A percentile compares a stretch with the other conserved stretches of the same genome.
Conservation (phyloP, 345 rosid species). For the Salix koriyanagi region DNA sequence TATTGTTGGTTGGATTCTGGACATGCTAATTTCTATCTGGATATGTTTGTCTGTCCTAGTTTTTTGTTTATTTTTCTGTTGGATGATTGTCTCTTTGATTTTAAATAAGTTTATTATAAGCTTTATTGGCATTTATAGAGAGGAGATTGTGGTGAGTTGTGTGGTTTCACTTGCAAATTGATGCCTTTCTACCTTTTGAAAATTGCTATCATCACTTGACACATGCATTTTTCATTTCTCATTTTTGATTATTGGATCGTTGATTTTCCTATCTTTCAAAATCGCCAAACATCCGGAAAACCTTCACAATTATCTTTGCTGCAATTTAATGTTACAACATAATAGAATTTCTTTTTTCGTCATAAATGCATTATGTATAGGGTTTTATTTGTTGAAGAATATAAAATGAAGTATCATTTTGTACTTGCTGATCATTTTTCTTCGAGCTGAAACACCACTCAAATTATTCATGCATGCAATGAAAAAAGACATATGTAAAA, state of each 20-base stretch:
- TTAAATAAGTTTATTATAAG: not conserved
- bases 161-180: not conserved
- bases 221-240: too few relatives aligned
- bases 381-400: too few relatives aligned
- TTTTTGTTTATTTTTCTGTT: not conserved
- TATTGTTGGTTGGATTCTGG: constrained; percentile 40
- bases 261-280: not conserved
- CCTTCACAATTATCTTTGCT: too few relatives aligned
- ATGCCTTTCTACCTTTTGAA: not conserved
- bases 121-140: not conserved
- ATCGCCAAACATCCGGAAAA: too few relatives aligned
- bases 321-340: too few relatives aligned
- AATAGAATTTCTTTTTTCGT: too few relatives aligned
- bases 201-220: not conserved
- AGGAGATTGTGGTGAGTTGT: not conserved
- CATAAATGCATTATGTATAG: too few relatives aligned
- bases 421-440: too few relatives aligned
- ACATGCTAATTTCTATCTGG: constrained; percentile 46
- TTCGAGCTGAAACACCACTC: too few relatives aligned
- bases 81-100: not conserved
- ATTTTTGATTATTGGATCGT: not conserved
- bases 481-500: too few relatives aligned
- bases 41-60: constrained; percentile 23
- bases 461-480: too few relatives aligned
- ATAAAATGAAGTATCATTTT: too few relatives aligned